Evolutionary conservation across 352 stramenopile species (phyloP).

Genomic region (Phytophthora megakarya): DNA sequence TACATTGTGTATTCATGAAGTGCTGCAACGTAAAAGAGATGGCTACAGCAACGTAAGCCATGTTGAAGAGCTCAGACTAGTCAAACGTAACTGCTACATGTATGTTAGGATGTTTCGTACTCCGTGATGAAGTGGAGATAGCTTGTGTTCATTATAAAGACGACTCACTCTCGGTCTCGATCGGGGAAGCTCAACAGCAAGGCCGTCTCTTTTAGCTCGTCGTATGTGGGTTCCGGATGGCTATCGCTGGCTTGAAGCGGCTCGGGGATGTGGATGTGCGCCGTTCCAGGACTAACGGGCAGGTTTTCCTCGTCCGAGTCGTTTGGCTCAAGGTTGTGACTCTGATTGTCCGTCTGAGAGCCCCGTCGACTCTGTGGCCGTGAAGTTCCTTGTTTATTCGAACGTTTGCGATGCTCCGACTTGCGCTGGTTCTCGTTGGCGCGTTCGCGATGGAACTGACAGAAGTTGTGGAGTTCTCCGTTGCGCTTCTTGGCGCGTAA

Average conservation of each 20-base stretch:
- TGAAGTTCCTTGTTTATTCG: constrained; percentile 16
- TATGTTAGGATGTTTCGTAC: constrained; percentile 15
- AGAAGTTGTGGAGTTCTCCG: constrained; percentile 56
- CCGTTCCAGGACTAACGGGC: not conserved
- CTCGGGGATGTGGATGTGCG: constrained; percentile 34
- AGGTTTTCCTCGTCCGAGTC: constrained; percentile 5
- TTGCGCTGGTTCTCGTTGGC: constrained; percentile 78
- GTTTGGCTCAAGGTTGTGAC: constrained; percentile 2
- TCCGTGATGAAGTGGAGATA: constrained; percentile 5
- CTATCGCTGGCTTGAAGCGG: constrained; percentile 35
- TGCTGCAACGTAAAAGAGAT: not conserved
- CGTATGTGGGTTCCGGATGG: constrained; percentile 31
- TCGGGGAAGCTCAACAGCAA: constrained; percentile 40
- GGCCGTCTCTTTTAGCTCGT: constrained; percentile 42
- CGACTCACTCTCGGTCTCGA: constrained; percentile 23
- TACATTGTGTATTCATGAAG: not conserved
- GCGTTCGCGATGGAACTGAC: constrained; percentile 51
- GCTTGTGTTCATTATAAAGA: not conserved
- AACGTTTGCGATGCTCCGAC: constrained; percentile 60
- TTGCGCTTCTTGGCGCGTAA: constrained; percentile 51
- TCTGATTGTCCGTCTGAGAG: constrained; percentile 9
- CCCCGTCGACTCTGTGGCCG: constrained; percentile 9
- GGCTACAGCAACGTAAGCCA: not conserved
- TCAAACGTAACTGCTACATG: too few relatives aligned
- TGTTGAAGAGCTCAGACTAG: too few relatives aligned